Evolutionary conservation across 2,329 filamentous ascomycete genomes (phyloP), one percentile per base, ranked within the genome.

Genomic region (Ophiognomonia clavigignenti-juglandacearum): DNA sequence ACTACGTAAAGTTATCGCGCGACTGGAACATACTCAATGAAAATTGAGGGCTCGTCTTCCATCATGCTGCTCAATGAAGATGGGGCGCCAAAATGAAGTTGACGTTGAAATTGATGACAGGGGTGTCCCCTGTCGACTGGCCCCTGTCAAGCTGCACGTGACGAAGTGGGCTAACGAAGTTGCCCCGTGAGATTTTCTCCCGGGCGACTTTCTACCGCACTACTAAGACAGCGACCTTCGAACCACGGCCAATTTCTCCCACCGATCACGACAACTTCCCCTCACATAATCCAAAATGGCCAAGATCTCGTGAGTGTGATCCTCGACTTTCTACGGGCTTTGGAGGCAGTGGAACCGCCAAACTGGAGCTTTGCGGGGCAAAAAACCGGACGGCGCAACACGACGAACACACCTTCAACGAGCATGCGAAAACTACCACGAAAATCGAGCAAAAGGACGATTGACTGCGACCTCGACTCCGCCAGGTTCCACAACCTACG

Each of bases 261-360:
- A 48, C 42, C 45, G 48, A 45, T 31, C 37, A 23, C 42, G 29
- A 48, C 42, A 40, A 51, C 43, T 31, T 35, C 32, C 50, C 24
- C n/a, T n/a, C 26, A 47, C 6, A 50, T 50, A 50, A 53, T 27
- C 43, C 39, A 47, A 50, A 53, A 53, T 53, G 50, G 50, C 50
- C 50, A 53, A 53, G 50, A 47, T 53, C 47, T 53, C 50, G 50
- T 53, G 43, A 53, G 50, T 53, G 18, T n/a, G 29, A 35, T 27
- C 32, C 38, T 38, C 26, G 23, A 29, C n/a, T n/a, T n/a, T n/a
- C n/a, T n/a, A n/a, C n/a, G n/a, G n/a, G n/a, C n/a, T n/a, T n/a
- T n/a, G n/a, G n/a, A n/a, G n/a, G n/a, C n/a, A n/a, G n/a, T n/a
- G n/a, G n/a, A n/a, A n/a, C n/a, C 45, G 49, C 39, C 45, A 42